phyloP scores from a whole-genome alignment of 192 early-diverging fungal genomes.

The Chytriomyces sp. region DNA sequence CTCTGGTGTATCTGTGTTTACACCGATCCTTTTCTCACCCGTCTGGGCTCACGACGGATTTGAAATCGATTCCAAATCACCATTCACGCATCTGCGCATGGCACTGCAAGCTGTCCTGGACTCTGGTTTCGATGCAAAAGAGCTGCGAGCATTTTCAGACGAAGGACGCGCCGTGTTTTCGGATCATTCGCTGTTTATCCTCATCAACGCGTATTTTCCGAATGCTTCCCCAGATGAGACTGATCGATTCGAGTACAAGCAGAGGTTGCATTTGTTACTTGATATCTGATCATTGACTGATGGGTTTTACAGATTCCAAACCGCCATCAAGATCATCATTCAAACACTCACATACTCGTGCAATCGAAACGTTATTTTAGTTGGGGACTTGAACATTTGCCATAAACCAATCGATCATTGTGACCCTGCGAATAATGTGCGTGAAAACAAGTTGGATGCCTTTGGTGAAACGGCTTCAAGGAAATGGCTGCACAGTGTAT shows the following conservation, averaged over 20 bases:
- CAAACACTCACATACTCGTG: background rate
- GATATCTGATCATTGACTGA: too few relatives aligned
- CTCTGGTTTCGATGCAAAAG: constrained; percentile 22
- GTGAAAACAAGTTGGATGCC: constrained; percentile 54
- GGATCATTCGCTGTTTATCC: constrained; percentile 75
- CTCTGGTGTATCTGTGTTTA: constrained; percentile 72
- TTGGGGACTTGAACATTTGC: constrained; percentile 63
- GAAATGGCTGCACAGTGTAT: constrained; percentile 68
- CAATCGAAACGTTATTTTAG: constrained; percentile 37
- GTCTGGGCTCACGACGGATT: constrained; percentile 74
- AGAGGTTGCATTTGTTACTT: background rate
- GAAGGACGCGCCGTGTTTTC: constrained; percentile 76
- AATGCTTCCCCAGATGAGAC: constrained; percentile 17
- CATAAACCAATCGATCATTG: constrained; percentile 74
- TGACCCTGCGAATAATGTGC: constrained; percentile 65
- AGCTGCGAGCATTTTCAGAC: constrained; percentile 61
- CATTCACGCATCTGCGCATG: constrained; percentile 45
- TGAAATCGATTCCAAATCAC: constrained; percentile 32
- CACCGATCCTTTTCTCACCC: constrained; percentile 51
- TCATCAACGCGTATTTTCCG: constrained; percentile 66
- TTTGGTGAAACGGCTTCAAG: constrained; percentile 66
- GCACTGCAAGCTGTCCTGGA: constrained; percentile 38
- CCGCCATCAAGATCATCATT: constrained; percentile 30
- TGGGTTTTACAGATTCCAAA: constrained; percentile 24
- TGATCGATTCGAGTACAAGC: constrained; percentile 31